Conservation (phyloP, 139 green algal genomes). For the Coelastrella sp. region DNA sequence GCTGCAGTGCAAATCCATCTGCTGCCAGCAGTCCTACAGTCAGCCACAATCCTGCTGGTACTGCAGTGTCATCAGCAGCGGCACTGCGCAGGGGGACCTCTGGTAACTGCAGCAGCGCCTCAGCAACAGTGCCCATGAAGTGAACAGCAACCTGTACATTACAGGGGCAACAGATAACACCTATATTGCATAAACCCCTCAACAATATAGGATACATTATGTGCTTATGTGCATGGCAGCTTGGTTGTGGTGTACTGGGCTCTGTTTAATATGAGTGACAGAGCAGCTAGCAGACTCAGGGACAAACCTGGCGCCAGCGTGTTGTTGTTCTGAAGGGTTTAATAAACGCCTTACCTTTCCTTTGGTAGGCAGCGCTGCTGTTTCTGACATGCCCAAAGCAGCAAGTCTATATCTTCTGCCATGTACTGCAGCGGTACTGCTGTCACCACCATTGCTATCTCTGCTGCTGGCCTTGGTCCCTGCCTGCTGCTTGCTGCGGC, state of each 20-base stretch:
- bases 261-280: neutral
- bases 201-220: neutral
- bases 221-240: neutral
- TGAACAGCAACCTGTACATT: slow-evolving; percentile 36
- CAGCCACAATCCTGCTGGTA: slow-evolving; percentile 65
- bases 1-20: slow-evolving; percentile 65
- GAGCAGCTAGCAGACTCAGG: neutral
- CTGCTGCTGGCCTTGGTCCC: neutral
- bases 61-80: slow-evolving; percentile 31
- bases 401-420: slow-evolving; percentile 26
- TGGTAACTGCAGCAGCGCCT: slow-evolving; percentile 69
- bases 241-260: neutral
- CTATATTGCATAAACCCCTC: neutral
- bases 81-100: slow-evolving; percentile 50
- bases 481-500: neutral
- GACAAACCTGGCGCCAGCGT: neutral
- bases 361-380: slow-evolving; percentile 17
- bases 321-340: neutral
- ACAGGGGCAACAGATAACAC: neutral
- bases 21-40: slow-evolving; percentile 69
- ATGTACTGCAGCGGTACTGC: neutral
- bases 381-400: neutral
- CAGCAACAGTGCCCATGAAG: slow-evolving; percentile 45
- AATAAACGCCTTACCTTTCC: slow-evolving; percentile 15
- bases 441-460: neutral